phyloP scores from a whole-genome alignment of 352 stramenopile genomes.

The Pythium sukuiense region DNA sequence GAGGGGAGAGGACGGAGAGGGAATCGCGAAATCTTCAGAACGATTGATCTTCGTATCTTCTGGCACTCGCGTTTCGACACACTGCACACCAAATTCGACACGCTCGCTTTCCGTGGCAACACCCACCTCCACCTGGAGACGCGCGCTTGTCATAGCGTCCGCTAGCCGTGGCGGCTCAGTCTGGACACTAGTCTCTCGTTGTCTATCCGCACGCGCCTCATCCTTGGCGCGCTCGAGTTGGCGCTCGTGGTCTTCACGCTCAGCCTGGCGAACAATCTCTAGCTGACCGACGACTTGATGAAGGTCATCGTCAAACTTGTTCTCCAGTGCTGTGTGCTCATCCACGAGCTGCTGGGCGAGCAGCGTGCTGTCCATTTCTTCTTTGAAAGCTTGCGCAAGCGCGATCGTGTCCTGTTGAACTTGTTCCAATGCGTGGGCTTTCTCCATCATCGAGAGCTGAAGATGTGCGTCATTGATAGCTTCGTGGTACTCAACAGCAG shows the following conservation, averaged over 20 bases:
- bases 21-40: not conserved
- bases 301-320: constrained; percentile 55
- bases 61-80: not conserved
- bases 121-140: constrained; percentile 35
- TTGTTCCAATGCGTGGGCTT: constrained; percentile 48
- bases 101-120: constrained; percentile 29
- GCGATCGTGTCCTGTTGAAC: constrained; percentile 52
- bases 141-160: constrained; percentile 46
- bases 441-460: constrained; percentile 60
- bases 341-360: constrained; percentile 46
- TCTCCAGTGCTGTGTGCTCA: constrained; percentile 46
- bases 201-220: constrained; percentile 31
- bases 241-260: constrained; percentile 27
- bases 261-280: constrained; percentile 34
- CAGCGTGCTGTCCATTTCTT: constrained; percentile 57
- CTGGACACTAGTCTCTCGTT: constrained; percentile 50
- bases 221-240: constrained; percentile 19
- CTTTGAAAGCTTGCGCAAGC: constrained; percentile 61
- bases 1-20: not conserved
- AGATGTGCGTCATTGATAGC: constrained; percentile 61
- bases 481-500: constrained; percentile 71
- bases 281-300: constrained; percentile 42
- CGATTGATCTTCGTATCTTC: not conserved
- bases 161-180: constrained; percentile 35
- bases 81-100: constrained; percentile 21